Evolutionary conservation across 2,329 filamentous ascomycete species (phyloP).

Genomic region (Xylariaceae sp.): DNA sequence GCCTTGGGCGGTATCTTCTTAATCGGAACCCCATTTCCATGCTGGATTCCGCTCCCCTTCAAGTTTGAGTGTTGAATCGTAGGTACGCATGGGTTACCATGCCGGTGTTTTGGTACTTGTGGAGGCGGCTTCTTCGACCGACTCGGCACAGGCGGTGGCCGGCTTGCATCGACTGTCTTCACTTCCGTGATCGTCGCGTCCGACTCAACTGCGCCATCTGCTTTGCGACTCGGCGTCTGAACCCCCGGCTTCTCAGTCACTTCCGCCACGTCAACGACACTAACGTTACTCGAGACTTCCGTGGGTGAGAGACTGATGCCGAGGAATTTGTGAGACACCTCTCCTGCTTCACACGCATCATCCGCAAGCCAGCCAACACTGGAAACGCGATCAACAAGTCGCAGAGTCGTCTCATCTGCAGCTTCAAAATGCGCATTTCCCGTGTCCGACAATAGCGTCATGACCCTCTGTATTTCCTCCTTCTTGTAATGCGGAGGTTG

Average conservation of each 20-base stretch:
- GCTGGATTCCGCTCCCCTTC: not conserved
- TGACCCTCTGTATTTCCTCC: constrained; percentile 71
- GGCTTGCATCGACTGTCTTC: not conserved
- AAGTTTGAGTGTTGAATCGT: constrained; percentile 1
- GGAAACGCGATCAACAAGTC: constrained; percentile 69
- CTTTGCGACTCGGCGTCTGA: constrained; percentile 67
- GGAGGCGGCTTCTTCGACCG: constrained; percentile 47
- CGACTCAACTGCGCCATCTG: constrained; percentile 16
- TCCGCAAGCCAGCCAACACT: constrained; percentile 63
- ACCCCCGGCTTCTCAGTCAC: constrained; percentile 79
- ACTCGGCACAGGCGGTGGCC: constrained; percentile 12
- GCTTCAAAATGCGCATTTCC: constrained; percentile 72
- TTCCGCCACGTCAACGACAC: constrained; percentile 71
- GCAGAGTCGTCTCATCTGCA: constrained; percentile 71
- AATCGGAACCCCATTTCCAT: not conserved
- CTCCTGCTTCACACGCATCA: constrained; percentile 35
- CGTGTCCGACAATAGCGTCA: constrained; percentile 64
- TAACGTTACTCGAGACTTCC: constrained; percentile 66
- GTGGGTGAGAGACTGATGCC: constrained; percentile 65
- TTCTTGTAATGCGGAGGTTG: constrained; percentile 87
- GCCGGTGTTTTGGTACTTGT: constrained; percentile 51
- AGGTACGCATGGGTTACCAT: constrained; percentile 42
- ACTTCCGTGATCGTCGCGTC: constrained; percentile 4
- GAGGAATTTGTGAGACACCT: constrained; percentile 55
- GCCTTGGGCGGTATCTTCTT: constrained; percentile 34